phyloP scores from a whole-genome alignment of 495 filamentous ascomycete genomes.

The Penicillium samsonianum region DNA sequence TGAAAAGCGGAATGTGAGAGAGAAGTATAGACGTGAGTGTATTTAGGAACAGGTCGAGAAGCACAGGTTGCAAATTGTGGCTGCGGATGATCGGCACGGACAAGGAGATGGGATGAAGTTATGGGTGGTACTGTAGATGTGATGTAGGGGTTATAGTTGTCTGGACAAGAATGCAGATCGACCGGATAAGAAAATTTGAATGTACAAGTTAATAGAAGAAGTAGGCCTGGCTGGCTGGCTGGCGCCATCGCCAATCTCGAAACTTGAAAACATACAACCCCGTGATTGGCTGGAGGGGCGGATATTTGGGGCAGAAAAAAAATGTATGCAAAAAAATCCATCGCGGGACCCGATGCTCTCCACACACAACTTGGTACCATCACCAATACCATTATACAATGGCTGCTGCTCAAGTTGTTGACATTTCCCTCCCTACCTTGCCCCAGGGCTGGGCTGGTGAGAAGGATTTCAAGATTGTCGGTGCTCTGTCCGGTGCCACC shows the following conservation, averaged over 20 bases:
- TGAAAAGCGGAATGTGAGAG: background rate
- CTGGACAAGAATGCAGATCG: background rate
- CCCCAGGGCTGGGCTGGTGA: slow-evolving; percentile 83
- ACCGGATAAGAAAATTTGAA: background rate
- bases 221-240: slow-evolving; percentile 11
- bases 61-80: background rate
- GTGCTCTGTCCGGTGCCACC: slow-evolving; percentile 65
- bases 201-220: slow-evolving; percentile 13
- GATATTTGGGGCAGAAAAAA: slow-evolving; percentile 40
- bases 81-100: background rate
- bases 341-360: slow-evolving; percentile 19
- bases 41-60: background rate
- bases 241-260: background rate
- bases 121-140: background rate
- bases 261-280: slow-evolving; percentile 31
- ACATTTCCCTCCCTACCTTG: slow-evolving; percentile 70
- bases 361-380: slow-evolving; percentile 21
- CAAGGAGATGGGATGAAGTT: background rate
- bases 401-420: slow-evolving; percentile 47
- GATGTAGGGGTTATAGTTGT: background rate
- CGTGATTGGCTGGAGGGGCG: slow-evolving; percentile 38
- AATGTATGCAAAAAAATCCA: slow-evolving; percentile 27
- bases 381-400: slow-evolving; percentile 37
- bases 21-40: slow-evolving; percentile 3
- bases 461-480: slow-evolving; percentile 85